Evolutionary conservation across 768 basidiomycete species (phyloP), one percentile per base, ranked within the genome.

Genomic region (Gloeophyllum trabeum): DNA sequence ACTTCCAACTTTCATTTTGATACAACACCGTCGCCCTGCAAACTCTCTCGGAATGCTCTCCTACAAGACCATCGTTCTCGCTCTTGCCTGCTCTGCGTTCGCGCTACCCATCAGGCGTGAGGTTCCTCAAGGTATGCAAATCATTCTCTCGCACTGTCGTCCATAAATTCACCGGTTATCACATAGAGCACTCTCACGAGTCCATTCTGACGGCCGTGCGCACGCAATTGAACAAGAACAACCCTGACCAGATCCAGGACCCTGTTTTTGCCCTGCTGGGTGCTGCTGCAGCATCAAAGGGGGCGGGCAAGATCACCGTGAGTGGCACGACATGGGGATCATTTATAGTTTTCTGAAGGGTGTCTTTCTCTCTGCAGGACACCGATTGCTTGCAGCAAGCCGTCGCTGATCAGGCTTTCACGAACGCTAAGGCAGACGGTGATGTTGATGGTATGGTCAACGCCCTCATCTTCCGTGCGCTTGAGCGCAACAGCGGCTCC

Each of bases 381-480:
- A 55, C 71, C 6, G 72, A 69, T 42, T 81, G 79, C 54, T 64
- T 82, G 16, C 79, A 81, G 51, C 75, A 78, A 61, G 75, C 73
- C 1, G 72, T 69, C 4, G 77, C 77, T 36, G 77, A 81, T 51
- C 76, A 75, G 52, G 80, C 80, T 0, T 84, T 82, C 63, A 78
- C 78, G 24, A 82, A 82, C 54, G 79, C 79, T 34, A 82, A 82
- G 56, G 72, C 75, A 10, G 69, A 66, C 2, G 67, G 69, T 13
- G 70, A 80, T 52, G 60, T 79, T 35, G 58, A 68, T 20, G 76
- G 75, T 22, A 66, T 68, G 63, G 69, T 73, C 22, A 66, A 63
- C 45, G 79, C 80, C 3, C 55, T 84, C 49, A 72, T 76, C 46
- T 82, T 62, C 61, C 69, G 77, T 40, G 77, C 79, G 4, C 57